Evolutionary conservation across 805 yeast species (phyloP).

Genomic region (Metschnikowia colocasiae): DNA sequence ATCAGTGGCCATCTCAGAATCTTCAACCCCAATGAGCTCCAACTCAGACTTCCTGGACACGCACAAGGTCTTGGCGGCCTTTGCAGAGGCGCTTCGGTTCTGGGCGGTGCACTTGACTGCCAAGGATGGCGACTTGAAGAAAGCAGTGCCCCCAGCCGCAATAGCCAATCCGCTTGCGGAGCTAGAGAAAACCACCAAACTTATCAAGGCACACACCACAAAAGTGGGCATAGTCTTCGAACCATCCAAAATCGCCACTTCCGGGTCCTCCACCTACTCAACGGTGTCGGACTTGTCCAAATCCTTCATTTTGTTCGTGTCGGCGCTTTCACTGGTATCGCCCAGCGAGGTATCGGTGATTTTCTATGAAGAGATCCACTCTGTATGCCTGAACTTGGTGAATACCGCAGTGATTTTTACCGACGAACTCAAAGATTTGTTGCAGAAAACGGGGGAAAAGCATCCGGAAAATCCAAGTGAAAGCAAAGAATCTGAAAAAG

Average conservation of each 20-base stretch:
- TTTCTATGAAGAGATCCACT: conserved; percentile 32
- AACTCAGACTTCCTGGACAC: background rate
- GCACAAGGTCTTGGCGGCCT: conserved; percentile 12
- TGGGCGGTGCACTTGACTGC: conserved; percentile 14
- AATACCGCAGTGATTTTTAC: conserved; percentile 21
- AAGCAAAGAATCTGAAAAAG: conserved; percentile 7
- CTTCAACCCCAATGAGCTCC: background rate
- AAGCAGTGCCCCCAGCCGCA: conserved; percentile 14
- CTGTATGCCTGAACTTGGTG: conserved; percentile 20
- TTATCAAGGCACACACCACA: conserved; percentile 72
- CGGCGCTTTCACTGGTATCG: conserved; percentile 37
- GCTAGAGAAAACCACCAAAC: conserved; percentile 51
- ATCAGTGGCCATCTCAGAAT: background rate
- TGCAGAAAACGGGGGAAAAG: conserved; percentile 4
- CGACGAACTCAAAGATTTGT: conserved; percentile 25
- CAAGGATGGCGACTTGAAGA: conserved; percentile 4
- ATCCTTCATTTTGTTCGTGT: conserved; percentile 41
- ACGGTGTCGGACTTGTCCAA: conserved; percentile 47
- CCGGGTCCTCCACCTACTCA: conserved; percentile 45
- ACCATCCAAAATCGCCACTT: conserved; percentile 44
- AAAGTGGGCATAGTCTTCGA: conserved; percentile 70
- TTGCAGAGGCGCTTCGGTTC: conserved; percentile 18
- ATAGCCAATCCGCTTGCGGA: conserved; percentile 53
- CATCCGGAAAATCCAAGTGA: background rate
- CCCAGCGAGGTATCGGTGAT: conserved; percentile 34